These are phyloP conservation scores for Ulota crispa DNA, from an alignment of 225 moss, liverwort and hornwort species.

Conservation along the genomic window DNA sequence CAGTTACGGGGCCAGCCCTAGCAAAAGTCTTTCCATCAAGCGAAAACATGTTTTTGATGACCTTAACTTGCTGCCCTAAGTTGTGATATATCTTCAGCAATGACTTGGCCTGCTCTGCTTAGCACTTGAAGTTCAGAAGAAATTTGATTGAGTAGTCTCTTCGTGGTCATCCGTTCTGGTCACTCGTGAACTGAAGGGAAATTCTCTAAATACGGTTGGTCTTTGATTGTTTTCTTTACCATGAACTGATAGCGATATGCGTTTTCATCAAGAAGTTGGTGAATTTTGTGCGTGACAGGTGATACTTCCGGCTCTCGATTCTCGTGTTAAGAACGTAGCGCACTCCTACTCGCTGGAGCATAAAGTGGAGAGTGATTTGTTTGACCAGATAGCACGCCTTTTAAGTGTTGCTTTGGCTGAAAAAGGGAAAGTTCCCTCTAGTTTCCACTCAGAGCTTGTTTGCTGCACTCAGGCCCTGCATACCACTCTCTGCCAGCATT, in stretches of 20 bases:
- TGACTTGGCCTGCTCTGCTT: not conserved
- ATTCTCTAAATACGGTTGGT: not conserved
- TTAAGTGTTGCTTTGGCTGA: slow-evolving; percentile 59
- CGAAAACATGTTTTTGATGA: not conserved
- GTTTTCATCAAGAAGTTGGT: slow-evolving; percentile 9
- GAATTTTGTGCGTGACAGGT: slow-evolving; percentile 53
- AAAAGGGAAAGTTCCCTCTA: slow-evolving; percentile 65
- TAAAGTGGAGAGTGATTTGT: slow-evolving; percentile 76
- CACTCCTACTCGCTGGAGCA: slow-evolving; percentile 93
- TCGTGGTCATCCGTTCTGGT: not conserved
- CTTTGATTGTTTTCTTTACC: not conserved
- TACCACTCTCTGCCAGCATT: slow-evolving; percentile 81
- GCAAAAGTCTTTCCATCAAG: not conserved
- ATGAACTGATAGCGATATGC: not conserved
- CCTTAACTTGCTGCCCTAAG: not conserved
- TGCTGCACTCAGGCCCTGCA: slow-evolving; percentile 89
- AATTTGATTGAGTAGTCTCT: not conserved
- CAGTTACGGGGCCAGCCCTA: not conserved
- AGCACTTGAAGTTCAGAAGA: slow-evolving; percentile 12
- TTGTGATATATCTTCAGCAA: not conserved
- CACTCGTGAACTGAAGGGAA: not conserved
- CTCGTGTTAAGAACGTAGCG: slow-evolving; percentile 95
- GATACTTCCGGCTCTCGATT: slow-evolving; percentile 89
- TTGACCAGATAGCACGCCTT: slow-evolving; percentile 85
- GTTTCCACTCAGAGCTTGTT: slow-evolving; percentile 81